These are phyloP conservation scores for Xanthoceras sorbifolium DNA, from an alignment of 345 rosid genomes.

Conservation along the genomic window DNA sequence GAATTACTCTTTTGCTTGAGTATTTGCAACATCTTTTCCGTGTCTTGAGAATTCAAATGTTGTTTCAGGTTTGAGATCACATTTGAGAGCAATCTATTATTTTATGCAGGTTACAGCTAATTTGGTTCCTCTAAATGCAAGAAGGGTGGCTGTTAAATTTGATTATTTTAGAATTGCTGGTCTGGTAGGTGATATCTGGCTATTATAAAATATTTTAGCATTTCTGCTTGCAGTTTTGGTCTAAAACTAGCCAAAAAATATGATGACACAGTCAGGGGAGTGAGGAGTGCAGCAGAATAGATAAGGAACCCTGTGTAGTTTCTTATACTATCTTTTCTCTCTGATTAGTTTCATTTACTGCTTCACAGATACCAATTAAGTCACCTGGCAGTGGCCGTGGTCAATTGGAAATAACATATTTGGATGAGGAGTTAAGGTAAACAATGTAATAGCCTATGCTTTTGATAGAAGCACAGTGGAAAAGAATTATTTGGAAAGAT, in stretches of 20 bases:
- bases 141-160: conserved; percentile 82
- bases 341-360: background rate
- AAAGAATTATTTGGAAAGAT: background rate
- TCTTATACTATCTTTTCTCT: background rate
- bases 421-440: conserved; percentile 45
- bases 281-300: too few relatives aligned
- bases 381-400: conserved; percentile 47
- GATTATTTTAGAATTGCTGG: conserved; percentile 73
- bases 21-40: background rate
- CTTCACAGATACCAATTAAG: conserved; percentile 36
- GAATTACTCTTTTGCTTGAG: background rate
- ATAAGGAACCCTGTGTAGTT: too few relatives aligned
- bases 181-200: conserved; percentile 49
- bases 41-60: background rate
- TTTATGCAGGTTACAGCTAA: conserved; percentile 78
- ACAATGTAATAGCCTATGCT: background rate
- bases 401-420: conserved; percentile 45
- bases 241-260: too few relatives aligned
- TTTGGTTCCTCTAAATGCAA: conserved; percentile 69
- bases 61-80: background rate
- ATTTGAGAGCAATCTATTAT: background rate
- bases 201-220: too few relatives aligned
- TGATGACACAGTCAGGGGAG: too few relatives aligned
- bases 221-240: background rate
- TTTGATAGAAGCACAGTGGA: too few relatives aligned